A percentile compares a stretch with the other conserved stretches of the same genome.
phyloP scores from a whole-genome alignment of 129 eudicot genomes.

The Kitagawia praeruptora region DNA sequence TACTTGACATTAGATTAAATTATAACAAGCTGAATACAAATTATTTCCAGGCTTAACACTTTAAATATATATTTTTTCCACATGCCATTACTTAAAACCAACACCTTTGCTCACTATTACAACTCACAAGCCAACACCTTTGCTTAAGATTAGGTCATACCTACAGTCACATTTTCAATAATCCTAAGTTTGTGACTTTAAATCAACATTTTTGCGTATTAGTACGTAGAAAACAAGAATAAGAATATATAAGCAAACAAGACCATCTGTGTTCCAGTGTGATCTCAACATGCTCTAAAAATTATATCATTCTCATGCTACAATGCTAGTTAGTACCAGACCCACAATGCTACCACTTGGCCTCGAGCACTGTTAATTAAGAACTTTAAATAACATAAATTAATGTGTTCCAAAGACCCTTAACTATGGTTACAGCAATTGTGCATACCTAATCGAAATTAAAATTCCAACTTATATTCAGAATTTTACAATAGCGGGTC shows the following conservation, averaged over 20 bases:
- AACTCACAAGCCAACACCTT: background rate
- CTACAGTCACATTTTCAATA: background rate
- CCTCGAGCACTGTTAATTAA: background rate
- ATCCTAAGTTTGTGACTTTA: background rate
- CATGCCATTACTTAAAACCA: background rate
- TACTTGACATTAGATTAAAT: background rate
- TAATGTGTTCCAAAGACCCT: background rate
- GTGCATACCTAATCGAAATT: background rate
- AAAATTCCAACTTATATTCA: background rate
- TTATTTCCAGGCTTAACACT: background rate
- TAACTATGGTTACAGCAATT: background rate
- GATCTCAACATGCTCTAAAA: background rate
- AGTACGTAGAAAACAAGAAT: background rate
- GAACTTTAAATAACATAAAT: background rate
- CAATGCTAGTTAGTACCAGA: background rate
- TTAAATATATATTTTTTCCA: background rate
- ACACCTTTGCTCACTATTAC: background rate
- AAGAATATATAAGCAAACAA: background rate
- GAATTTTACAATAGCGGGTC: background rate
- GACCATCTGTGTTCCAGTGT: background rate
- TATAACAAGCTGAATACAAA: background rate
- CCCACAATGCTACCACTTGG: background rate
- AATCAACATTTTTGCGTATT: background rate
- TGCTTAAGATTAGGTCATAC: background rate
- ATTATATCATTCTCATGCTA: background rate